Evolutionary conservation across 1,139 yeast genomes (phyloP).

Genomic region (Blastobotrys raffinosifermentans): DNA sequence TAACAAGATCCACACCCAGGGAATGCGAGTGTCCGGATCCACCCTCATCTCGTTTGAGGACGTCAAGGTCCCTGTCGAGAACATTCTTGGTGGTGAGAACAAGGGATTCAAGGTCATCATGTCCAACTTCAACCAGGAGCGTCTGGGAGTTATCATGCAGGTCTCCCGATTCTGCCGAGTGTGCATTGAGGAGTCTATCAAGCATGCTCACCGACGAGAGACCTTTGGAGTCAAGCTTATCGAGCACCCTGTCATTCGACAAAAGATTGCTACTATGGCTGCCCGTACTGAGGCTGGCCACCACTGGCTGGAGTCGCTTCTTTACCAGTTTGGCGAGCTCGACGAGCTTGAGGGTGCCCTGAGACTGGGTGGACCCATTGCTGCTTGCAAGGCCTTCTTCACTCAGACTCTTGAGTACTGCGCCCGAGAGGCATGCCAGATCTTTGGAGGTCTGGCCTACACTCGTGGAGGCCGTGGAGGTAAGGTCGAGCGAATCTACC

Average conservation of each 20-base stretch:
- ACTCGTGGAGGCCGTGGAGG: slow-evolving; percentile 42
- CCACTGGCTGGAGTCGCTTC: slow-evolving; percentile 34
- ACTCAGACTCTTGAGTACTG: slow-evolving; percentile 39
- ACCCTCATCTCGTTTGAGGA: slow-evolving; percentile 39
- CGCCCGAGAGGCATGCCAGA: slow-evolving; percentile 42
- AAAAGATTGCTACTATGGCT: slow-evolving; percentile 41
- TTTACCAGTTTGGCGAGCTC: slow-evolving; percentile 35
- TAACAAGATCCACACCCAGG: slow-evolving; percentile 38
- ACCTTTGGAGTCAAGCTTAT: slow-evolving; percentile 39
- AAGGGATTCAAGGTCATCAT: slow-evolving; percentile 41
- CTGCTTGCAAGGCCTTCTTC: slow-evolving; percentile 39
- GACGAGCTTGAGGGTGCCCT: slow-evolving; percentile 36
- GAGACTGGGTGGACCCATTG: slow-evolving; percentile 42
- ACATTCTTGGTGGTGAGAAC: slow-evolving; percentile 39
- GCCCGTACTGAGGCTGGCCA: slow-evolving; percentile 36
- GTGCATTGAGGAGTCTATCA: slow-evolving; percentile 38
- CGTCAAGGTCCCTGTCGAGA: slow-evolving; percentile 42
- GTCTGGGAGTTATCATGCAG: slow-evolving; percentile 38
- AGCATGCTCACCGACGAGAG: slow-evolving; percentile 39
- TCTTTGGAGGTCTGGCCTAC: slow-evolving; percentile 42
- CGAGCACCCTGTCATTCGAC: slow-evolving; percentile 40
- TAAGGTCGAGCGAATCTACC: slow-evolving; percentile 38
- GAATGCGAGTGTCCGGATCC: slow-evolving; percentile 38
- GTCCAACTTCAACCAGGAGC: slow-evolving; percentile 43
- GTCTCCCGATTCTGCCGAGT: slow-evolving; percentile 39